Evolutionary conservation across 2,329 filamentous ascomycete species (phyloP), one percentile per base, ranked within the genome.

Genomic region (Proliferodiscus dingleyae): DNA sequence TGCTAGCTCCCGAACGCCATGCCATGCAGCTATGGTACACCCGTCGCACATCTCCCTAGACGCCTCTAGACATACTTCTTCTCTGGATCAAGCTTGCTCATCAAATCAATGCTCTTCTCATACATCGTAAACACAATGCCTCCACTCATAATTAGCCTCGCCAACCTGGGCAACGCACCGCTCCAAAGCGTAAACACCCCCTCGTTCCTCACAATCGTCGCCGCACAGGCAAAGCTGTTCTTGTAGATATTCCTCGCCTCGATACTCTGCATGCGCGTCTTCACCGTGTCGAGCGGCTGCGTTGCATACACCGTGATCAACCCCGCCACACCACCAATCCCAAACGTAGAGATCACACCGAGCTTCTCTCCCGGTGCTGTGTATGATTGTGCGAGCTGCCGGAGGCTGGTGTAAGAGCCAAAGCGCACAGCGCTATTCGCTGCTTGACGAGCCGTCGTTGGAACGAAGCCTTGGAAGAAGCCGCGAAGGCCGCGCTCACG

Each of bases 111-210:
- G 48, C 85, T 87, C 77, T 96, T 96, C 72, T 97, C 91, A 65
- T 96, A 93, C 83, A 97, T 94, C 18, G 93, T 94, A 63, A 98
- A 98, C 32, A 98, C 93, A 61, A 98, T 95, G 15, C 93, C 93
- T 45, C 93, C 93, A 61, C 89, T 96, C 67, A 97, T 68, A 33
- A 96, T 86, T 57, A 98, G 66, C 46, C 93, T 75, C 19, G 82
- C 91, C 60, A 98, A 68, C 43, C 93, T 75, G 1, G 93, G 93
- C 56, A 97, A 63, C 18, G 93, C 91, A 21, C 93, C 93, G 56
- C 87, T 91, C 93, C 93, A 98, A 55, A 97, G 87, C 1, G 90
- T 95, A 32, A 91, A 65, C 10, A 97, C 45, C 2, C 93, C 91
- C 68, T 98, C 93, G 43, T 96, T 82, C 68, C 81, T 87, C 66